Conservation (phyloP, 2,329 filamentous ascomycete genomes). For the Talaromyces pinophilus region DNA sequence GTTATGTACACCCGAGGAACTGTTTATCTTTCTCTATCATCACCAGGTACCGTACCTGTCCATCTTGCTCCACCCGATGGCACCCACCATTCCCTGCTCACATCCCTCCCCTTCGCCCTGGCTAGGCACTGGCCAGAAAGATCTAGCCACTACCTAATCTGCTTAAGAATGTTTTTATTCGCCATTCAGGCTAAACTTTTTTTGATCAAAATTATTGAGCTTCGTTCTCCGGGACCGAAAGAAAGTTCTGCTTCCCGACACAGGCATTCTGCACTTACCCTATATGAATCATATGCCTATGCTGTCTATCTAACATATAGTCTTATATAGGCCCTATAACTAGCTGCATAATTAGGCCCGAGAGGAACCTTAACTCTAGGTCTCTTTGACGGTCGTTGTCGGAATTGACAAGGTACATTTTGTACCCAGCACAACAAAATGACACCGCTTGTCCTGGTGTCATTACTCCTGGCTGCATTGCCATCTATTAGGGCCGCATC, state of each 20-base stretch:
- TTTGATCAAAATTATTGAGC: not conserved
- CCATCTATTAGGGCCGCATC: slow-evolving; percentile 43
- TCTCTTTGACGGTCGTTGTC: not conserved
- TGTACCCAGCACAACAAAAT: slow-evolving; percentile 26
- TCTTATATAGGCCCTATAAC: not conserved
- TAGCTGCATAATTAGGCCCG: not conserved
- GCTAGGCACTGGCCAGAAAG: slow-evolving; percentile 5
- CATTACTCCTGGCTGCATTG: slow-evolving; percentile 31
- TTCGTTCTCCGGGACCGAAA: not conserved
- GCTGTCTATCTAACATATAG: not conserved
- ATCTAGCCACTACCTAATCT: slow-evolving; percentile 5
- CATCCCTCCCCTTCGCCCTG: not conserved
- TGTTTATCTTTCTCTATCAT: not conserved
- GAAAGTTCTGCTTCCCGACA: not conserved
- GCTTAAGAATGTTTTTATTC: slow-evolving; percentile 10
- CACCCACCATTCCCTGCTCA: slow-evolving; percentile 11
- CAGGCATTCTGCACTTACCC: not conserved
- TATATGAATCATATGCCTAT: not conserved
- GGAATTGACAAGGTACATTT: slow-evolving; percentile 4
- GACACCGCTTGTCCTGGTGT: slow-evolving; percentile 32
- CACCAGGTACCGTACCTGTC: slow-evolving; percentile 10
- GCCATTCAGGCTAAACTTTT: not conserved
- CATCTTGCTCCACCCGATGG: slow-evolving; percentile 11
- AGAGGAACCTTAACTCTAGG: not conserved
- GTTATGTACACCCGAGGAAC: not conserved